These are phyloP conservation scores for Sutorius australiensis DNA, from an alignment of 768 basidiomycete species.

Conservation along the genomic window DNA sequence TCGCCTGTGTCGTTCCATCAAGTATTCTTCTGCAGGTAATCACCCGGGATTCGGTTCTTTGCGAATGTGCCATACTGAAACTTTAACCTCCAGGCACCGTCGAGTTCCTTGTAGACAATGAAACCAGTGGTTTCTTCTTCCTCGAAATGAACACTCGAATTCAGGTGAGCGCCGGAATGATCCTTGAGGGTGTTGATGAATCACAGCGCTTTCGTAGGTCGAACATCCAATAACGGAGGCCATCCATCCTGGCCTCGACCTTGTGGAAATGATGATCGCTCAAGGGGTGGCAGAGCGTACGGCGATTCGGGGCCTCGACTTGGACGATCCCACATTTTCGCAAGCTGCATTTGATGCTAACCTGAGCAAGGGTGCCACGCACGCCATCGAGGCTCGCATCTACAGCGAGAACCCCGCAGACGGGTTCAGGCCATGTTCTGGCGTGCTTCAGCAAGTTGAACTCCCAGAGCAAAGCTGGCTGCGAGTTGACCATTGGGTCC, in stretches of 20 bases:
- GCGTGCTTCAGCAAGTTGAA: slow-evolving; percentile 55
- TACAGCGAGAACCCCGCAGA: slow-evolving; percentile 62
- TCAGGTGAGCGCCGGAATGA: slow-evolving; percentile 35
- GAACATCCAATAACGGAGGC: slow-evolving; percentile 67
- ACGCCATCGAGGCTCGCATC: slow-evolving; percentile 55
- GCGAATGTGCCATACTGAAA: background rate
- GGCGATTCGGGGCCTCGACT: slow-evolving; percentile 10
- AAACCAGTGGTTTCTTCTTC: slow-evolving; percentile 55
- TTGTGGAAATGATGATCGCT: slow-evolving; percentile 62
- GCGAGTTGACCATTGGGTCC: slow-evolving; percentile 58
- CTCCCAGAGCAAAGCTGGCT: slow-evolving; percentile 46
- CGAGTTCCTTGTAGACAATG: slow-evolving; percentile 60
- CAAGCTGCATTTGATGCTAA: slow-evolving; percentile 37
- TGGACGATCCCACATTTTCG: slow-evolving; percentile 29
- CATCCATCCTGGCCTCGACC: slow-evolving; percentile 51
- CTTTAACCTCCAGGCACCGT: slow-evolving; percentile 46
- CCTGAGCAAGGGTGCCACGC: slow-evolving; percentile 13
- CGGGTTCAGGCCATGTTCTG: slow-evolving; percentile 56
- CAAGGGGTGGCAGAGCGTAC: slow-evolving; percentile 45
- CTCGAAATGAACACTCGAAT: slow-evolving; percentile 72
- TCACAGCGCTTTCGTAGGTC: slow-evolving; percentile 36
- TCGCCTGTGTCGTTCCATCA: slow-evolving; percentile 43
- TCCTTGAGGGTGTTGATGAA: background rate
- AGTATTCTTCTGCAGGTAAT: slow-evolving; percentile 57
- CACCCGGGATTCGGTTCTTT: background rate